Percentiles rank a stretch among this genome's conserved stretches.
phyloP scores from a whole-genome alignment of 2,329 filamentous ascomycete genomes.

The Alternaria novae-zelandiae region DNA sequence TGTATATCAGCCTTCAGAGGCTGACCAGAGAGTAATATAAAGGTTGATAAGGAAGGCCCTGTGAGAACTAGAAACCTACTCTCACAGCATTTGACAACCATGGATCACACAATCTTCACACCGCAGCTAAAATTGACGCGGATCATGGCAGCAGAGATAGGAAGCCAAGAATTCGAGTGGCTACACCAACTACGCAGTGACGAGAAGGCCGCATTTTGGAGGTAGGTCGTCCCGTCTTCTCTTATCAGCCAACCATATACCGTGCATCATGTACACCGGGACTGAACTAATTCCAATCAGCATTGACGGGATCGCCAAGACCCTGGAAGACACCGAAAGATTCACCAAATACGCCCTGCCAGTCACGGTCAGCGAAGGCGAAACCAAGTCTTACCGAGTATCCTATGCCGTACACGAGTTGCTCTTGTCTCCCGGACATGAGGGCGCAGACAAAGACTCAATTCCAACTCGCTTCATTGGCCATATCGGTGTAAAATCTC shows the following conservation, averaged over 20 bases:
- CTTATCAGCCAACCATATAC: not conserved
- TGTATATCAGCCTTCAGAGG: not conserved
- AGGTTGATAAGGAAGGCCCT: not conserved
- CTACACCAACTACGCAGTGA: slow-evolving; percentile 42
- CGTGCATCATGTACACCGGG: not conserved
- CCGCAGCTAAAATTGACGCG: slow-evolving; percentile 41
- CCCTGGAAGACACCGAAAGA: slow-evolving; percentile 38
- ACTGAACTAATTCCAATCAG: slow-evolving; percentile 17
- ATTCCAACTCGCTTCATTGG: slow-evolving; percentile 28
- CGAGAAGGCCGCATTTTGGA: slow-evolving; percentile 40
- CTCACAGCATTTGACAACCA: not conserved
- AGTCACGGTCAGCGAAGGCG: slow-evolving; percentile 4
- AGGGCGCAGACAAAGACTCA: not conserved
- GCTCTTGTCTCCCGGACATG: not conserved
- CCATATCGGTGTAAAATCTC: slow-evolving; percentile 25
- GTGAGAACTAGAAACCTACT: not conserved
- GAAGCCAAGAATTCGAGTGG: slow-evolving; percentile 44
- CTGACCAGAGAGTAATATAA: not conserved
- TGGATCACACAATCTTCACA: slow-evolving; percentile 38
- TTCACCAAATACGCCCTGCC: slow-evolving; percentile 22
- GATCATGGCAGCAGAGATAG: slow-evolving; percentile 33
- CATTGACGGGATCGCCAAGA: slow-evolving; percentile 30
- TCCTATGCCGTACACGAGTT: slow-evolving; percentile 37
- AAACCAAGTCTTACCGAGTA: slow-evolving; percentile 26
- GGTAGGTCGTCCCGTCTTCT: slow-evolving; percentile 21